phyloP scores from a whole-genome alignment of 225 moss, liverwort and hornwort genomes.

The Antitrichia curtipendula region DNA sequence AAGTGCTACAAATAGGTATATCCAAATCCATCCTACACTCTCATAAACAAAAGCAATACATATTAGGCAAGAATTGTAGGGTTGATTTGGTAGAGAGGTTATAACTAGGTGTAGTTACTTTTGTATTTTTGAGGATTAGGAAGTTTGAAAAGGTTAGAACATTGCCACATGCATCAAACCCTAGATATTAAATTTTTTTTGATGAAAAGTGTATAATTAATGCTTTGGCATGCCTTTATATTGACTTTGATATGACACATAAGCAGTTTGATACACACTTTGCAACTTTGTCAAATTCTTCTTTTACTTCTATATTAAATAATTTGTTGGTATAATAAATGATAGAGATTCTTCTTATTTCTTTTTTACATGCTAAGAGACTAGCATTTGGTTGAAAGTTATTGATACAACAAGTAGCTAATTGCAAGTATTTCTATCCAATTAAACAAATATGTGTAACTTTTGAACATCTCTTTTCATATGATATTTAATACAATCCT shows the following conservation, averaged over 20 bases:
- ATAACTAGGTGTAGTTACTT: too few species aligned
- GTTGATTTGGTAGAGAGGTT: not conserved
- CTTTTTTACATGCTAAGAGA: not conserved
- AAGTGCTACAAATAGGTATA: not conserved
- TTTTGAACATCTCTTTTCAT: not conserved
- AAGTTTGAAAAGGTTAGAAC: not conserved
- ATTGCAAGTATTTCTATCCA: not conserved
- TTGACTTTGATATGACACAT: not conserved
- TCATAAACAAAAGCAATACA: not conserved
- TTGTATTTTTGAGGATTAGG: not conserved
- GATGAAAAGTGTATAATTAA: not conserved
- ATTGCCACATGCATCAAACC: not conserved
- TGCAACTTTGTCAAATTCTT: not conserved
- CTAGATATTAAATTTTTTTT: too few species aligned
- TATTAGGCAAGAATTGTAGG: not conserved
- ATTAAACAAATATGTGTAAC: not conserved
- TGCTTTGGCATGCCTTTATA: accelerated
- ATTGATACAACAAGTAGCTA: not conserved
- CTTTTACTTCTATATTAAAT: not conserved
- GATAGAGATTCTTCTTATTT: not conserved
- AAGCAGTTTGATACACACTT: not conserved
- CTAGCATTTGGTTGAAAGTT: accelerated
- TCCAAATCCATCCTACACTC: accelerated
- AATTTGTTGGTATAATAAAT: not conserved
- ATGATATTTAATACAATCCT: not conserved